Conservation (phyloP, 192 early-diverging fungal genomes). For the Backusella sp. region DNA sequence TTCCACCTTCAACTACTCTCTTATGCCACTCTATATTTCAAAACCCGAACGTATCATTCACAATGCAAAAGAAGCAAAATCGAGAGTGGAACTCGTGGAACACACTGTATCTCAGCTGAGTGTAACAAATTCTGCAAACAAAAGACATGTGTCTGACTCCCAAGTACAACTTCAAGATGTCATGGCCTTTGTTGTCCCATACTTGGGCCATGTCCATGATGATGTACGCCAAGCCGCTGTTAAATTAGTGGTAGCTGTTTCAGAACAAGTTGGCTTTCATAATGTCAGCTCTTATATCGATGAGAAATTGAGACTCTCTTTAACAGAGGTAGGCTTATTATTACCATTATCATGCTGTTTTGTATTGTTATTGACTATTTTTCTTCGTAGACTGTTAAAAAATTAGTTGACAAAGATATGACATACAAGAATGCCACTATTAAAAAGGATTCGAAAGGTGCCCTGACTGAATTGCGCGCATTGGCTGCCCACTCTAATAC, state of each 20-base stretch:
- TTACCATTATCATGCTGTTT: background rate
- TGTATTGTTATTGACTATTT: background rate
- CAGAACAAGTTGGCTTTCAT: constrained; percentile 21
- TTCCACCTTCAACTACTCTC: background rate
- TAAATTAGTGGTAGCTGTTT: constrained; percentile 10
- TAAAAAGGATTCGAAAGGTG: background rate
- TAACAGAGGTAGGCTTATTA: constrained; percentile 4
- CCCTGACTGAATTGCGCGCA: constrained; percentile 15
- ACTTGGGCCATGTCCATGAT: constrained; percentile 14
- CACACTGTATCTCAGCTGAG: constrained; percentile 4
- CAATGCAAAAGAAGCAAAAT: constrained; percentile 18
- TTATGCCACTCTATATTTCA: constrained; percentile 13
- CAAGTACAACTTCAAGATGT: constrained; percentile 3
- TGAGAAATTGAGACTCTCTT: background rate
- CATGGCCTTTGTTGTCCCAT: constrained; percentile 20
- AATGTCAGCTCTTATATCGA: constrained; percentile 10
- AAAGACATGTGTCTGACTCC: background rate
- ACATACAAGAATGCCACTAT: background rate
- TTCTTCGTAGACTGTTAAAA: constrained; percentile 7
- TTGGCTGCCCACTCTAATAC: constrained; percentile 5
- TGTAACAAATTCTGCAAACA: background rate
- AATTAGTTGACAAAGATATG: constrained; percentile 6
- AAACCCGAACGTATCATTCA: constrained; percentile 27
- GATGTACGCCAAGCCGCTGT: constrained; percentile 18
- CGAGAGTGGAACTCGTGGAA: constrained; percentile 22